These are phyloP conservation scores for Phoenix dactylifera DNA, from an alignment of 176 grass and related monocot genomes.

Conservation along the genomic window DNA sequence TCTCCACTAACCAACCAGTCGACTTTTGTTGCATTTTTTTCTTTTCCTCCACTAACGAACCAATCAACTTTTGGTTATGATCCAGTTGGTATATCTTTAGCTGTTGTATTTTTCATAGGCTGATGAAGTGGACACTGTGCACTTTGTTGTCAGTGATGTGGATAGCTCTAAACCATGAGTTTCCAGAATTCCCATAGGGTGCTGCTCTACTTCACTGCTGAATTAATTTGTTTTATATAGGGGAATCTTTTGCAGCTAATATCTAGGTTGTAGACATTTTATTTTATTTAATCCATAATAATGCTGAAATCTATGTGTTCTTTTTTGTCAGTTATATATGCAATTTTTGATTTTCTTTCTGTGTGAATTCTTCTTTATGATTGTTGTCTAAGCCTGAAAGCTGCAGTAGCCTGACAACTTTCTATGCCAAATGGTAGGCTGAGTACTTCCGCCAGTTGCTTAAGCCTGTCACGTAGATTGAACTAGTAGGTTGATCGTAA, in stretches of 20 bases:
- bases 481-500: neutral
- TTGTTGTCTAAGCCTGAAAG: neutral
- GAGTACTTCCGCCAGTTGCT: conserved; percentile 92
- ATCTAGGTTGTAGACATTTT: no score
- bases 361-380: conserved; percentile 4
- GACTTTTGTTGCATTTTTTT: no score
- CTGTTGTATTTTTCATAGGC: neutral
- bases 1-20: no score
- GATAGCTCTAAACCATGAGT: no score
- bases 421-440: conserved; percentile 31
- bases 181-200: neutral
- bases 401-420: conserved; percentile 1
- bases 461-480: conserved; percentile 79
- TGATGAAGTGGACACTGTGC: no score
- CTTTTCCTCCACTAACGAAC: no score
- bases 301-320: neutral
- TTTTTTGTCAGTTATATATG: neutral
- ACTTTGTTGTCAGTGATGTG: no score
- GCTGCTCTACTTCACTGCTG: neutral
- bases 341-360: conserved; percentile 13
- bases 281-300: no score
- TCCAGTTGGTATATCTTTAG: no score
- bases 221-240: neutral
- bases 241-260: no score
- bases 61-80: no score